A percentile compares a stretch with the other conserved stretches of the same genome.
Evolutionary conservation across 371 early-diverging fungal species (phyloP).

Genomic region (Smittium culicis): DNA sequence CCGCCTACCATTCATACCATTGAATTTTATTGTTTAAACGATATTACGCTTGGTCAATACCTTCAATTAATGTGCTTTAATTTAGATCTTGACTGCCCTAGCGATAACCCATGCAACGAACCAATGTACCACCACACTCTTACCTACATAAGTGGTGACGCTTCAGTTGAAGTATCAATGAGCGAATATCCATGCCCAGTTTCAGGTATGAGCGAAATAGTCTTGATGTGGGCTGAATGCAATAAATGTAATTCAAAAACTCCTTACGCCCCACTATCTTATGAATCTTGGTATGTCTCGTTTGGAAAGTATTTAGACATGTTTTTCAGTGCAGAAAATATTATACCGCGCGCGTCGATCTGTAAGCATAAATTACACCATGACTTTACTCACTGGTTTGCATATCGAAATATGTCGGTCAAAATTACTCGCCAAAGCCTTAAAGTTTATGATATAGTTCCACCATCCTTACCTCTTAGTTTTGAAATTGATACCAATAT

Average conservation of each 20-base stretch:
- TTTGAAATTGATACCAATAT: slow-evolving; percentile 31
- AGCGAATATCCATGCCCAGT: slow-evolving; percentile 51
- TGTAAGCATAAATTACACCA: slow-evolving; percentile 70
- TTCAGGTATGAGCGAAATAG: slow-evolving; percentile 54
- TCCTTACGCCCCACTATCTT: slow-evolving; percentile 61
- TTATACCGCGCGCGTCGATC: slow-evolving; percentile 51
- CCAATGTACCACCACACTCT: slow-evolving; percentile 62
- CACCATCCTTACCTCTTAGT: slow-evolving; percentile 51
- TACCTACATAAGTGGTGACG: slow-evolving; percentile 68
- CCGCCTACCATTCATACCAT: slow-evolving; percentile 57
- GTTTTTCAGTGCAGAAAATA: slow-evolving; percentile 47
- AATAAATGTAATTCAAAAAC: slow-evolving; percentile 52
- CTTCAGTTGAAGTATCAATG: slow-evolving; percentile 57
- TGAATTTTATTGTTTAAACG: slow-evolving; percentile 63
- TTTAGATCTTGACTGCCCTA: slow-evolving; percentile 43
- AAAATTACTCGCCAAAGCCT: slow-evolving; percentile 61
- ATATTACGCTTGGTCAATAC: slow-evolving; percentile 75
- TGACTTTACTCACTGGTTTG: slow-evolving; percentile 65
- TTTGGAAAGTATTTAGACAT: slow-evolving; percentile 92
- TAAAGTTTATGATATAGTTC: slow-evolving; percentile 57
- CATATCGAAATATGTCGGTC: slow-evolving; percentile 51
- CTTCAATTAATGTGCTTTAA: slow-evolving; percentile 66
- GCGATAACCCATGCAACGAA: slow-evolving; percentile 46
- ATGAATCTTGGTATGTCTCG: slow-evolving; percentile 77
- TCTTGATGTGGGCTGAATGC: slow-evolving; percentile 78